Conservation (phyloP, 495 filamentous ascomycete species). For the Evernia prunastri region DNA sequence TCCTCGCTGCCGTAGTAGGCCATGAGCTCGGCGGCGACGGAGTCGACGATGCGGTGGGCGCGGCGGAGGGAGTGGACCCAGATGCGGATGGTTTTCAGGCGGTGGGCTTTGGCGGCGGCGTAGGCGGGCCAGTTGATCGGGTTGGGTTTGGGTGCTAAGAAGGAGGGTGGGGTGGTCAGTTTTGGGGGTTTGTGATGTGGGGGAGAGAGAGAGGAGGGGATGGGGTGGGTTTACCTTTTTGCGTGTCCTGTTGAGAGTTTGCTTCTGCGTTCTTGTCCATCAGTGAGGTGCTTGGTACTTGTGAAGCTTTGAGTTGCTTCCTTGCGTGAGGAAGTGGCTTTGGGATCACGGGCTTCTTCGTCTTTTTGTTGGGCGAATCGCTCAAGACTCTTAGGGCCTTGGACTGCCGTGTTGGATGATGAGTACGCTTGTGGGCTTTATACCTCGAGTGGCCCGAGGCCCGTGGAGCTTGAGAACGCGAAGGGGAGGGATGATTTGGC, state of each 20-base stretch:
- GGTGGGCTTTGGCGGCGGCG: background rate
- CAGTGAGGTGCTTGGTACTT: background rate
- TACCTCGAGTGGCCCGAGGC: background rate
- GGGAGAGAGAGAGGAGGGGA: background rate
- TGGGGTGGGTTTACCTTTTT: background rate
- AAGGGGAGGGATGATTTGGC: no score
- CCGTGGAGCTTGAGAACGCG: background rate
- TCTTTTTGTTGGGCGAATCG: background rate
- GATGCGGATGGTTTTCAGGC: background rate
- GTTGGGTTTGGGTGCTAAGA: background rate
- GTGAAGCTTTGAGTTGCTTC: background rate
- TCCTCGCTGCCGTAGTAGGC: background rate
- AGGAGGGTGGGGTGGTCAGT: background rate
- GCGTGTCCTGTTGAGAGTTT: background rate
- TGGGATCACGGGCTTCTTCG: background rate
- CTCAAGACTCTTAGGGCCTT: background rate
- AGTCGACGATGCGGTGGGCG: background rate
- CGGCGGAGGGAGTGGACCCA: background rate
- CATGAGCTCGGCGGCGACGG: conserved; percentile 3
- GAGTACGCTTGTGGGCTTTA: background rate
- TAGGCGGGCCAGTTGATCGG: background rate
- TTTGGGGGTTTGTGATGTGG: background rate
- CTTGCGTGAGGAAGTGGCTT: background rate
- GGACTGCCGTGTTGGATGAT: background rate
- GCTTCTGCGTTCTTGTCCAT: background rate